Percentiles rank a stretch among this genome's conserved stretches.
These are phyloP conservation scores for Metschnikowia continentalis DNA, from an alignment of 805 yeast species.

Conservation along the genomic window DNA sequence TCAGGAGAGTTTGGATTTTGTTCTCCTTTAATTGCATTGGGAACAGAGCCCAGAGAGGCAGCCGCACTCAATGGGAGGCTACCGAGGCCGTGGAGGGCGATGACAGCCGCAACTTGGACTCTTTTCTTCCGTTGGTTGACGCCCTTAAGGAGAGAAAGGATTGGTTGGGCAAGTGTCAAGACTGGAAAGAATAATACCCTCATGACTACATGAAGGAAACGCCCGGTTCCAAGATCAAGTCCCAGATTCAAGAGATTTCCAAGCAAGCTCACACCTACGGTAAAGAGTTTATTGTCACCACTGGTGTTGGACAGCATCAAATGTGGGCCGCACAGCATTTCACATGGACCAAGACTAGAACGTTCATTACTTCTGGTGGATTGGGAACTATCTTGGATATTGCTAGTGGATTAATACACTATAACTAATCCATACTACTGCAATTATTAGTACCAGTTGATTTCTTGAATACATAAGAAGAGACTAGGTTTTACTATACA, in stretches of 20 bases:
- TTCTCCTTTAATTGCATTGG: conserved; percentile 19
- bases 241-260: conserved; percentile 81
- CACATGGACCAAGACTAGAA: conserved; percentile 88
- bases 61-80: conserved; percentile 57
- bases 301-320: conserved; percentile 99
- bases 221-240: conserved; percentile 76
- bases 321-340: conserved; percentile 99
- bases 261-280: conserved; percentile 58
- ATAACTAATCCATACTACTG: no score
- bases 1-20: conserved; percentile 39
- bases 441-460: no score
- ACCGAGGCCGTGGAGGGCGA: conserved; percentile 97
- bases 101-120: conserved; percentile 70
- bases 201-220: conserved; percentile 78
- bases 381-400: conserved; percentile 69
- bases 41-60: conserved; percentile 17
- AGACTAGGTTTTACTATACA: no score
- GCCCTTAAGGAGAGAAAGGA: conserved; percentile 63
- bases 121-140: conserved; percentile 67
- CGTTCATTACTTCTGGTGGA: conserved; percentile 97
- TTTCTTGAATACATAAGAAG: no score
- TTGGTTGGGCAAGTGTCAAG: conserved; percentile 72
- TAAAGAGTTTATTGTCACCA: conserved; percentile 82
- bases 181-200: conserved; percentile 86
- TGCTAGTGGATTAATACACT: no score